phyloP scores from a whole-genome alignment of 192 early-diverging fungal species.

The Backusella australiensis region DNA sequence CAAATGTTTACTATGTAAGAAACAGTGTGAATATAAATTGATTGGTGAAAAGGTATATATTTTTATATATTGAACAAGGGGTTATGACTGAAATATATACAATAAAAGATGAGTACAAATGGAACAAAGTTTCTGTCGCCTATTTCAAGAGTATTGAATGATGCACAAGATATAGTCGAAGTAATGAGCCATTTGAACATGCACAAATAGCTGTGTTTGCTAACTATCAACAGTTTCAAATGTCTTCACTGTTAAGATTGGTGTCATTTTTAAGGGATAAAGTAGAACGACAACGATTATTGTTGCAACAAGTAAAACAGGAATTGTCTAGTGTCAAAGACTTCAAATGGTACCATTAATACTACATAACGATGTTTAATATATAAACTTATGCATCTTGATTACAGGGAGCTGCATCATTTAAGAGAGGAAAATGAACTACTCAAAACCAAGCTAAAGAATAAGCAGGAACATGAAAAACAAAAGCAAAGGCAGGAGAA shows the following conservation, averaged over 20 bases:
- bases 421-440: not conserved
- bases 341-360: not conserved
- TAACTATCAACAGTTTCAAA: not conserved
- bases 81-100: not conserved
- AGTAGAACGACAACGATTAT: not conserved
- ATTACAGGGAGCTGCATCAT: not conserved
- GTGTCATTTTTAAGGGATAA: not conserved
- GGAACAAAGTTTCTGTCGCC: not conserved
- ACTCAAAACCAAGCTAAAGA: not conserved
- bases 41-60: conserved; percentile 16
- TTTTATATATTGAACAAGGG: not conserved
- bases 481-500: not conserved
- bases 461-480: not conserved
- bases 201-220: too few relatives aligned
- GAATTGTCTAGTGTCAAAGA: not conserved
- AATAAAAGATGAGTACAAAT: not conserved
- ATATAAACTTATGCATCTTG: too few relatives aligned
- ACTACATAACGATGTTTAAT: too few relatives aligned
- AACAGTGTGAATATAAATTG: not conserved
- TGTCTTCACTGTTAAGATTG: not conserved
- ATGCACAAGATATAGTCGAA: conserved; percentile 7
- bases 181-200: not conserved
- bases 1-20: conserved; percentile 18
- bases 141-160: conserved; percentile 3
- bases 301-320: not conserved